Percentiles rank a stretch among this genome's conserved stretches.
phyloP scores from a whole-genome alignment of 2,329 filamentous ascomycete genomes.

The Dactylella cylindrospora region DNA sequence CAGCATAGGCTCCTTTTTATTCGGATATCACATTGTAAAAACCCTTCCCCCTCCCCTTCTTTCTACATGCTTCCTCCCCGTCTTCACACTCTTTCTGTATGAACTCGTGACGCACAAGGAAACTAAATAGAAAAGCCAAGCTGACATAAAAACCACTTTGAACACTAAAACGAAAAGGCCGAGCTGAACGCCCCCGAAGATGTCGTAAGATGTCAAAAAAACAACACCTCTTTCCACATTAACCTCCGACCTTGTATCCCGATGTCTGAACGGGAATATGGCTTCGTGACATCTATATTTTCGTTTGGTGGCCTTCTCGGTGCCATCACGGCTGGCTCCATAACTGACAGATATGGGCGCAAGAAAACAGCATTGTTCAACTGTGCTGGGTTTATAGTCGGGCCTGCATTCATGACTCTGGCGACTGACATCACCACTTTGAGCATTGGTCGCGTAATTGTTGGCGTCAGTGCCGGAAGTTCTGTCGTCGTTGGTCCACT shows the following conservation, averaged over 20 bases:
- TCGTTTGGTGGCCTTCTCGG: slow-evolving; percentile 85
- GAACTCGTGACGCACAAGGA: no score
- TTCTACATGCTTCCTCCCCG: slow-evolving; percentile 17
- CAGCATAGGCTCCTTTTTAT: slow-evolving; percentile 86
- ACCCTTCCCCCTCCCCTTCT: slow-evolving; percentile 1
- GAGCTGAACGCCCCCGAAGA: slow-evolving; percentile 94
- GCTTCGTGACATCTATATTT: slow-evolving; percentile 84
- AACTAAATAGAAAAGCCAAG: not conserved
- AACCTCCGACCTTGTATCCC: slow-evolving; percentile 75
- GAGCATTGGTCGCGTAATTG: slow-evolving; percentile 72
- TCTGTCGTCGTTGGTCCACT: slow-evolving; percentile 90
- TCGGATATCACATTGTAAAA: slow-evolving; percentile 85
- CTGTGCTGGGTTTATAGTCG: slow-evolving; percentile 72
- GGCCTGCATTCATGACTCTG: slow-evolving; percentile 73
- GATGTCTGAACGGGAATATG: slow-evolving; percentile 63
- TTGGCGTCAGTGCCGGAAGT: slow-evolving; percentile 81
- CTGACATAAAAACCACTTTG: slow-evolving; percentile 44
- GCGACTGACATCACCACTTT: slow-evolving; percentile 68
- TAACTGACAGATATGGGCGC: slow-evolving; percentile 76
- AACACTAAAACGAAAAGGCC: slow-evolving; percentile 60
- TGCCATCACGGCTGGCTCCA: slow-evolving; percentile 74
- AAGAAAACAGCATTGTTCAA: slow-evolving; percentile 75
- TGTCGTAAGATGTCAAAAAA: slow-evolving; percentile 77
- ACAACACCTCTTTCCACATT: slow-evolving; percentile 49
- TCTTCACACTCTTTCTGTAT: not conserved